Evolutionary conservation across 495 filamentous ascomycete genomes (phyloP), one percentile per base, ranked within the genome.

Genomic region (Penicillium cinerascens): DNA sequence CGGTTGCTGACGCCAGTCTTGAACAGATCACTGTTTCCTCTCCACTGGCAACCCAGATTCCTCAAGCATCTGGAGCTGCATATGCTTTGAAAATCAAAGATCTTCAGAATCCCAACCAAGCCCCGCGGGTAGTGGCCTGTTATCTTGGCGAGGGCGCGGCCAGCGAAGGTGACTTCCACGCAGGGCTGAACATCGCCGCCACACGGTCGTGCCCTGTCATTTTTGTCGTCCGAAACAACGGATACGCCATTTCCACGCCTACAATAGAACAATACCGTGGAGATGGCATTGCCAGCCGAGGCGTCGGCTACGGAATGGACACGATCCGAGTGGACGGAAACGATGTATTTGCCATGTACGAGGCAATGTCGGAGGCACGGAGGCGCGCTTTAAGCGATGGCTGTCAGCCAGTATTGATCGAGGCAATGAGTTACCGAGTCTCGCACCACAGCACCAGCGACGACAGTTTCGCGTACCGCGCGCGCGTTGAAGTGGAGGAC

Each of bases 71-170:
- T 6, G 93, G 93, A 2, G 91, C 93, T 22, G 93, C 95, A 1
- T 98, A 98, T 63, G 93, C 92, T 2, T 75, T 97, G 22, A 97
- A 97, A 71, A 76, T 96, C 40, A 89, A 93, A 65, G 79, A 83
- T 38, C 74, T 86, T 35, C 84, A 87, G 56, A 82, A 92, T 59
- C 88, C 88, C 0, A 79, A 79, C 49, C 63, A 70, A 4, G 76
- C 83, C 10, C 80, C 82, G 6, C 77, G 89, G 8, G 81, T 97
- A 3, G 89, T 87, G 20, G 87, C 86, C 3, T 93, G 89, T 62
- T 97, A 92, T 69, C 97, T 99, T 59, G 93, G 93, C 45, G 93
- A 99, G 78, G 93, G 93, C n/a, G 95, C 95, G 11, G 95, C 93
- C 13, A 90, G 85, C 54, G 95, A 97, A 71, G 93, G 95, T 22